Percentiles rank a stretch among this genome's conserved stretches.
Conservation (phyloP, 2,329 filamentous ascomycete genomes). For the Neofusicoccum laricinum region DNA sequence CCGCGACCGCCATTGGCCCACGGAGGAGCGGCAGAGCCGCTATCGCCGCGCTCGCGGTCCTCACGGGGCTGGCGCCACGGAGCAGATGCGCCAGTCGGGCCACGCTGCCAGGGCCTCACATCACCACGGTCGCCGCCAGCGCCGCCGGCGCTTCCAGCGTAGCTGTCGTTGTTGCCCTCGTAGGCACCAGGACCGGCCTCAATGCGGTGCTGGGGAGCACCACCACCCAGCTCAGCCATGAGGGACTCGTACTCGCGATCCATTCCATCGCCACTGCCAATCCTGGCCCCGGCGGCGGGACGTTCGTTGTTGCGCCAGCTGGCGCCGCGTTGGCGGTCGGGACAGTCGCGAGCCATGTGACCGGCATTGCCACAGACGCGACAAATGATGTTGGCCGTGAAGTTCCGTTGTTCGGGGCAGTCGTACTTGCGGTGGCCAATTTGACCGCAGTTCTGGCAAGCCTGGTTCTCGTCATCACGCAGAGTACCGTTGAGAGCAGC, state of each 20-base stretch:
- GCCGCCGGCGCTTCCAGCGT: constrained; percentile 25
- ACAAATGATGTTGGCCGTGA: constrained; percentile 98
- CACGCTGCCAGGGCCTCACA: constrained; percentile 83
- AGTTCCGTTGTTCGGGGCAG: constrained; percentile 96
- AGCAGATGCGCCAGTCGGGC: constrained; percentile 77
- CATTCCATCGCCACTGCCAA: constrained; percentile 77
- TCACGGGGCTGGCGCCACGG: constrained; percentile 64
- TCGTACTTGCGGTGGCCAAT: constrained; percentile 99
- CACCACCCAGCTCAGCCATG: constrained; percentile 93
- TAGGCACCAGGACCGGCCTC: constrained; percentile 74
- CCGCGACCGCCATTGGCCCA: constrained; percentile 31
- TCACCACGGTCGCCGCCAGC: constrained; percentile 47
- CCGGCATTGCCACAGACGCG: constrained; percentile 96
- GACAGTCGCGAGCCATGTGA: constrained; percentile 97
- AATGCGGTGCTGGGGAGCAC: constrained; percentile 73
- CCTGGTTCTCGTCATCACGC: constrained; percentile 98
- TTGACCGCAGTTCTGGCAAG: constrained; percentile 98
- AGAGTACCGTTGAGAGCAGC: constrained; percentile 98
- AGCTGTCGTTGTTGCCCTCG: constrained; percentile 32
- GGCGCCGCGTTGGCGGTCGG: constrained; percentile 83
- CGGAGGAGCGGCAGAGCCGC: constrained; percentile 47
- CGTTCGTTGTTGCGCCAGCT: constrained; percentile 82
- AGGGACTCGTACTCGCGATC: constrained; percentile 97
- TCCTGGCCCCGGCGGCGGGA: constrained; percentile 42
- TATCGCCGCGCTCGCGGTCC: constrained; percentile 40